These are phyloP conservation scores for Inga leiocalycina DNA, from an alignment of 306 rosid genomes.

Conservation along the genomic window DNA sequence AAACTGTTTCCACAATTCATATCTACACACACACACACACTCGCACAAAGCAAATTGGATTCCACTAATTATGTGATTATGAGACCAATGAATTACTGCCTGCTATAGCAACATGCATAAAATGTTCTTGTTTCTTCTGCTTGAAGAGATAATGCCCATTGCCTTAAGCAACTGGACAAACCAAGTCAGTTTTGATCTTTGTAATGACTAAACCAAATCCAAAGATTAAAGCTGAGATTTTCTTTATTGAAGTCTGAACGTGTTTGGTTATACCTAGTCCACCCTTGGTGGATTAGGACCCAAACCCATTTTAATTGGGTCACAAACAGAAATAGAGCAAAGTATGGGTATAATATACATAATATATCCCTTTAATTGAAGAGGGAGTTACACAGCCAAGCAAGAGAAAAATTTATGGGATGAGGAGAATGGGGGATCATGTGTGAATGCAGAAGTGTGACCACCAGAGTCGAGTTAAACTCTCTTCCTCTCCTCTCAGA, in stretches of 20 bases:
- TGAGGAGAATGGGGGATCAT: no score
- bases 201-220: not conserved
- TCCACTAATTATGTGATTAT: not conserved
- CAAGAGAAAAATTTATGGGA: no score
- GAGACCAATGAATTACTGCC: not conserved
- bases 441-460: no score
- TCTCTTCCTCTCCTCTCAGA: no score
- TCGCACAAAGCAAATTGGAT: not conserved
- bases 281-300: no score
- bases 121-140: not conserved
- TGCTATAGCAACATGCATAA: not conserved
- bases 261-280: no score
- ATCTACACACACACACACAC: not conserved
- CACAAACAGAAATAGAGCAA: no score
- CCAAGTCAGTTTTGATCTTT: not conserved
- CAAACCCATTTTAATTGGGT: no score
- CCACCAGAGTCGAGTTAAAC: no score
- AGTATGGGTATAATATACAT: no score
- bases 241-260: not conserved
- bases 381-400: no score
- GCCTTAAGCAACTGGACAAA: not conserved
- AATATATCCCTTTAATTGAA: no score
- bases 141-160: not conserved
- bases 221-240: not conserved
- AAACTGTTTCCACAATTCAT: not conserved